Evolutionary conservation across 164 flowering plant species (phyloP).

Genomic region (Sedum album): DNA sequence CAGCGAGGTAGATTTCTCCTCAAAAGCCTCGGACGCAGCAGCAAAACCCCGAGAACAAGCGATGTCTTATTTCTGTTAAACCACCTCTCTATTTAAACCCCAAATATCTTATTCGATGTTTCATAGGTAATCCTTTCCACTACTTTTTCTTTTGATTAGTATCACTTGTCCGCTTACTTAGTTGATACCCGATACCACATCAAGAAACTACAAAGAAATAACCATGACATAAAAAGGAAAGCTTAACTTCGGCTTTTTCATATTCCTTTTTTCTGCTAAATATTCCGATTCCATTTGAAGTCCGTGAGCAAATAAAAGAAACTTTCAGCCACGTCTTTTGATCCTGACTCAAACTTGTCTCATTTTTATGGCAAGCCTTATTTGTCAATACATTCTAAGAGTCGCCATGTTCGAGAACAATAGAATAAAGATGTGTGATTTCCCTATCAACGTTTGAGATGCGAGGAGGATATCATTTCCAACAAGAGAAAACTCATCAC

Average conservation of each 20-base stretch:
- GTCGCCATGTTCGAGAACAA: neutral
- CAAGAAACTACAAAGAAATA: neutral
- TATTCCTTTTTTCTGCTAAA: neutral
- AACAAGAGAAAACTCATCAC: conserved; percentile 3
- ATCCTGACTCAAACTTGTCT: neutral
- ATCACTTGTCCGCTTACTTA: neutral
- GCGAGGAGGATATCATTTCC: neutral
- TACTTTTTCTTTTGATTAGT: conserved; percentile 3
- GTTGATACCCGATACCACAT: neutral
- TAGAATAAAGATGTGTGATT: neutral
- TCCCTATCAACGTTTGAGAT: neutral
- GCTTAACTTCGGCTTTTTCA: neutral
- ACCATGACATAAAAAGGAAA: neutral
- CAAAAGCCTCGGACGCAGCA: neutral
- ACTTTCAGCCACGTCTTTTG: neutral
- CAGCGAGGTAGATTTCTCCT: neutral
- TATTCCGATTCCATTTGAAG: neutral
- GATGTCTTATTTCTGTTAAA: neutral
- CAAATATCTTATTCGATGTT: neutral
- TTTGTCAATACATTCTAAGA: too few relatives aligned
- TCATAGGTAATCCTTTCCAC: conserved; percentile 1
- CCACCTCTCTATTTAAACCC: neutral
- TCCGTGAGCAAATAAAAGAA: neutral
- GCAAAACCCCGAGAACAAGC: neutral
- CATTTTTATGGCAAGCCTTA: neutral